Percentiles rank a stretch among this genome's conserved stretches.
Conservation (phyloP, 192 early-diverging fungal genomes). For the Dissophora globulifera region DNA sequence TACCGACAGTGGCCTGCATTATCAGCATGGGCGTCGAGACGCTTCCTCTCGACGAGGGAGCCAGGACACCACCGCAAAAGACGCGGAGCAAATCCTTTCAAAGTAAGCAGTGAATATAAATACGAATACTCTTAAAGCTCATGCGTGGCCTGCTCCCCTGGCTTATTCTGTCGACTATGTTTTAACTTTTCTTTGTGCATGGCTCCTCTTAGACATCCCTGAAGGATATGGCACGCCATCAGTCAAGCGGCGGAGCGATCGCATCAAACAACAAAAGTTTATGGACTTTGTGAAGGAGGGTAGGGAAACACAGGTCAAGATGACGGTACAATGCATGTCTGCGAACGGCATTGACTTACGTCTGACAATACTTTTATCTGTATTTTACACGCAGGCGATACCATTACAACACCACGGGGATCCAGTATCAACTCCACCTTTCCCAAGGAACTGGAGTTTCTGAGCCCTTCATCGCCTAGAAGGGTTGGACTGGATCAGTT, state of each 20-base stretch:
- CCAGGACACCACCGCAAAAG: slow-evolving; percentile 18
- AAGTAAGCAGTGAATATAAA: slow-evolving; percentile 11
- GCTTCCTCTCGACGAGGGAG: slow-evolving; percentile 16
- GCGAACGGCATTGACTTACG: background rate
- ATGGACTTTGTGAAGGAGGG: slow-evolving; percentile 16
- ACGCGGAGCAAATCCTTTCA: slow-evolving; percentile 7
- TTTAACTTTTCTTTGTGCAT: background rate
- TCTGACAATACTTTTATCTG: background rate
- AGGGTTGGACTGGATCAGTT: slow-evolving; percentile 33
- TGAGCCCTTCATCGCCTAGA: slow-evolving; percentile 7
- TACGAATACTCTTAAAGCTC: background rate
- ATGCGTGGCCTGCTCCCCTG: background rate
- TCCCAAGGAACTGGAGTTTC: slow-evolving; percentile 9
- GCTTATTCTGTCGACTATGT: too few species aligned
- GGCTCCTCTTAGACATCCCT: background rate
- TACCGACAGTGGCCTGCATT: too few species aligned
- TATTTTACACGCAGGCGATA: slow-evolving; percentile 13
- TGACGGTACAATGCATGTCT: background rate
- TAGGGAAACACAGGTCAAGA: too few species aligned
- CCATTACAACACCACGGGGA: slow-evolving; percentile 40
- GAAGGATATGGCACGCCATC: slow-evolving; percentile 2
- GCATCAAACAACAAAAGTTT: slow-evolving; percentile 21
- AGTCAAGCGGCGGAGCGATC: slow-evolving; percentile 23
- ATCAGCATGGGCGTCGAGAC: slow-evolving; percentile 13
- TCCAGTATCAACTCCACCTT: slow-evolving; percentile 38